phyloP scores from a whole-genome alignment of 2,329 filamentous ascomycete genomes.

The Pezicula neosporulosa region DNA sequence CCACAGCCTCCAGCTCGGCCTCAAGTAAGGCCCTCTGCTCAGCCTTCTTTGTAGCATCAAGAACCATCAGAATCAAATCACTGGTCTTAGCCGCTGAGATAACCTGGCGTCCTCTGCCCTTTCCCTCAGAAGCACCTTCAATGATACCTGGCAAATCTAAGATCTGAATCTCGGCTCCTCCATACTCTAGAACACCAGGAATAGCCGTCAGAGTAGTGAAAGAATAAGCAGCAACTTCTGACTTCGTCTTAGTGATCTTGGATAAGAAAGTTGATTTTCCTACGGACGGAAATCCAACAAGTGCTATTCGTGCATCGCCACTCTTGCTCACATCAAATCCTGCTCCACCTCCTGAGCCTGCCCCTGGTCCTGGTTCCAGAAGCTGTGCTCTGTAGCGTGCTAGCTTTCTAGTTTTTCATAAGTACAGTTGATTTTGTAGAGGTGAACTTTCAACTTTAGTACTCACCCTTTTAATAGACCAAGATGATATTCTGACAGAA shows the following conservation, averaged over 20 bases:
- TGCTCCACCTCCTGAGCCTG: conserved; percentile 72
- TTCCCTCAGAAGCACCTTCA: conserved; percentile 92
- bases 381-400: conserved; percentile 91
- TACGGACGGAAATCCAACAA: conserved; percentile 98
- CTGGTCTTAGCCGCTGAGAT: conserved; percentile 98
- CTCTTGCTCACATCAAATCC: conserved; percentile 96
- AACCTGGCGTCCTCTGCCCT: conserved; percentile 91
- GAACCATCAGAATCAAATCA: conserved; percentile 92
- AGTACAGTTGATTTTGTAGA: conserved; percentile 1
- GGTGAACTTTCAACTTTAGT: not conserved
- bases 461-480: conserved; percentile 91
- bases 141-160: conserved; percentile 98
- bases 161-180: conserved; percentile 95
- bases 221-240: conserved; percentile 91
- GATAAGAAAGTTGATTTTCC: conserved; percentile 99
- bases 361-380: conserved; percentile 80
- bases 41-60: conserved; percentile 94
- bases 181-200: conserved; percentile 94
- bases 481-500: conserved; percentile 82
- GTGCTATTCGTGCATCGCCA: conserved; percentile 91
- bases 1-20: conserved; percentile 89
- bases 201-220: conserved; percentile 98
- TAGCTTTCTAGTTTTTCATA: conserved; percentile 67
- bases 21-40: conserved; percentile 90
- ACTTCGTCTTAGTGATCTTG: conserved; percentile 97